Conservation (phyloP, 805 yeast species). For the Candida manassasensis region DNA sequence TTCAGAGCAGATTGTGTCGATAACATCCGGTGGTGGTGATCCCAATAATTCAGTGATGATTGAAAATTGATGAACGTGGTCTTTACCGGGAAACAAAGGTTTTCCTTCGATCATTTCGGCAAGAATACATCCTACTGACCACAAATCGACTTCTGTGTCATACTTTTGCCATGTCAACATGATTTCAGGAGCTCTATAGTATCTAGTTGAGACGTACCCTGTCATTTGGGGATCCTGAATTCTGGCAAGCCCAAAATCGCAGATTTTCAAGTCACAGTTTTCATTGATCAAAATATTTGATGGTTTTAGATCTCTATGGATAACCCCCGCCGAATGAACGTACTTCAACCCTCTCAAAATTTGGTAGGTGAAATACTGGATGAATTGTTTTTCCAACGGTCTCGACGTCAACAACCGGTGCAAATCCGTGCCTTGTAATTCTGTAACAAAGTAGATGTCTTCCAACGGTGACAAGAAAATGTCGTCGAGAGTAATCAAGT, state of each 20-base stretch:
- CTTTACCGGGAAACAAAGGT: slow-evolving; percentile 96
- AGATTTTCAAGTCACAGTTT: slow-evolving; percentile 85
- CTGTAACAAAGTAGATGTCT: slow-evolving; percentile 94
- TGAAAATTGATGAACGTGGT: slow-evolving; percentile 96
- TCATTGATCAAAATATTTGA: slow-evolving; percentile 80
- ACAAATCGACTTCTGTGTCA: slow-evolving; percentile 93
- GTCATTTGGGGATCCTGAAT: slow-evolving; percentile 99
- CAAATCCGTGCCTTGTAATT: slow-evolving; percentile 92
- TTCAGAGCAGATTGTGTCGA: slow-evolving; percentile 92
- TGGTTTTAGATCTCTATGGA: slow-evolving; percentile 86
- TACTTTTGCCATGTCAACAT: slow-evolving; percentile 99
- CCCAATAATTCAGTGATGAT: slow-evolving; percentile 95
- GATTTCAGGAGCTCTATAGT: slow-evolving; percentile 96
- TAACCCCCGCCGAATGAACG: slow-evolving; percentile 89
- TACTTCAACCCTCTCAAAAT: slow-evolving; percentile 84
- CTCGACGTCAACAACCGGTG: slow-evolving; percentile 87
- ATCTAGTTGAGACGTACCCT: slow-evolving; percentile 93
- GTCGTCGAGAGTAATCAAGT: slow-evolving; percentile 87
- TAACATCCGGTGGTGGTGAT: slow-evolving; percentile 93
- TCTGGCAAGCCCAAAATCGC: slow-evolving; percentile 93
- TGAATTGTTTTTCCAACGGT: slow-evolving; percentile 93
- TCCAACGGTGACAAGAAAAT: slow-evolving; percentile 92
- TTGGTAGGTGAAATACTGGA: slow-evolving; percentile 94
- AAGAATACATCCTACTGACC: slow-evolving; percentile 97
- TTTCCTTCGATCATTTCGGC: slow-evolving; percentile 98